phyloP scores from a whole-genome alignment of 306 rosid species.

The Prunus fruticosa region DNA sequence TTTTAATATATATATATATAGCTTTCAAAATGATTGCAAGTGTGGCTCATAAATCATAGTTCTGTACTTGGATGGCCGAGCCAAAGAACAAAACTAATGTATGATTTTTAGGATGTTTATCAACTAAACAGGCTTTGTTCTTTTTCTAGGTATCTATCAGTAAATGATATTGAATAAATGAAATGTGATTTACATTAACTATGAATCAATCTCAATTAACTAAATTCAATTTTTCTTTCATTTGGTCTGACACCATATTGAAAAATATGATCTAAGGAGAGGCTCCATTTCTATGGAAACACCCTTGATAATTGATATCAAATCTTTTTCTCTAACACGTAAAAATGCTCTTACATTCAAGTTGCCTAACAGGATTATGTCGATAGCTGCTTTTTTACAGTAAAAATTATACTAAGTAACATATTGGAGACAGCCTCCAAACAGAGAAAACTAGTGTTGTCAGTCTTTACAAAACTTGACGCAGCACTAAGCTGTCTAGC shows the following conservation, averaged over 20 bases:
- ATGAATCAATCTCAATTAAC: neutral
- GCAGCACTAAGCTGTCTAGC: constrained; percentile 1
- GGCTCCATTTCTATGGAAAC: neutral
- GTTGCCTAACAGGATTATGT: neutral
- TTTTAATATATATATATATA: neutral
- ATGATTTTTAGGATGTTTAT: too few relatives aligned
- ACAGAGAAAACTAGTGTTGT: neutral
- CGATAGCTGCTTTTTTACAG: neutral
- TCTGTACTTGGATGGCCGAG: too few relatives aligned
- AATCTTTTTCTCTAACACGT: neutral
- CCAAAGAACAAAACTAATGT: too few relatives aligned
- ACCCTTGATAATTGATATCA: neutral
- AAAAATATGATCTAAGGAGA: too few relatives aligned
- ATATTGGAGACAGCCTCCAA: neutral
- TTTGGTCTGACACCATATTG: too few relatives aligned
- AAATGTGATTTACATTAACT: neutral
- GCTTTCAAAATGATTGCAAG: neutral
- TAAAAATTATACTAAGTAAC: neutral
- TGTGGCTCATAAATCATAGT: too few relatives aligned
- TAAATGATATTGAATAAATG: neutral
- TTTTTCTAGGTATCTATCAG: too few relatives aligned
- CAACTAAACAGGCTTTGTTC: too few relatives aligned
- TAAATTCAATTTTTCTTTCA: too few relatives aligned
- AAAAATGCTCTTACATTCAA: neutral
- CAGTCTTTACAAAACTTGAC: constrained; percentile 1